Base-by-base conservation (phyloP, 352 stramenopile species). In the Globisporangium irregulare region DNA sequence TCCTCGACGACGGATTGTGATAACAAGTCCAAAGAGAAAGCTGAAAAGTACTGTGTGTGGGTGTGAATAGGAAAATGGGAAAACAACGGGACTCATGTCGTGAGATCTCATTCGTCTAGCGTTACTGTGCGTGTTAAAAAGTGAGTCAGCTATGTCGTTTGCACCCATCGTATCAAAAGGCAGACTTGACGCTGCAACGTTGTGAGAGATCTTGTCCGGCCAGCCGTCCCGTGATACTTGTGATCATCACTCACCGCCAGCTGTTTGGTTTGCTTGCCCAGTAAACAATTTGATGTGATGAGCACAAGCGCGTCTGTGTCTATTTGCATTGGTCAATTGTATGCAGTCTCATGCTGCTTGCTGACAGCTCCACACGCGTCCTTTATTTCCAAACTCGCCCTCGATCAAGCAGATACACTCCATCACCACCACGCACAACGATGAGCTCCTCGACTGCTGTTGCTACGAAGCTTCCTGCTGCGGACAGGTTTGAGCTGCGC, bases 1-100 rank as follows among this genome's bases (percentile, higher is more conserved):
- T 87, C 71, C 65, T 74, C 14, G 53, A 69, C 18, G 64, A 72
- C 22, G 67, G 59, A 14, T 36, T 72, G 43, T 69, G 64, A 46
- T 12, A 12, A 43, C 12, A 51, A 24, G 14, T 4, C 20, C 4
- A 25, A 10, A 20, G 9, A 18, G 12, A 36, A 46, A 38, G 32
- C 32, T 12, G 12, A 43, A 43, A 43, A 43, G 12, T 18, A 43
- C 14, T 15, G 36, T 5, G 36, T 43, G 36, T 43, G 38, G 4
- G 12, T n/a, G 41, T 50, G 15, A 10, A 41, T 20, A 51, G n/a
- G 48, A 55, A 18, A 15, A 55, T 27, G 48, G 46, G 48, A 55
- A 12, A 14, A 55, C n/a, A 50, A 50, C 4, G 36, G 12, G 36
- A 43, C 32, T 38, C 32, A 10, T 38, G 32, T 38, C 32, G 32